phyloP scores from a whole-genome alignment of 352 stramenopile genomes.

The Pythium oligandrum region DNA sequence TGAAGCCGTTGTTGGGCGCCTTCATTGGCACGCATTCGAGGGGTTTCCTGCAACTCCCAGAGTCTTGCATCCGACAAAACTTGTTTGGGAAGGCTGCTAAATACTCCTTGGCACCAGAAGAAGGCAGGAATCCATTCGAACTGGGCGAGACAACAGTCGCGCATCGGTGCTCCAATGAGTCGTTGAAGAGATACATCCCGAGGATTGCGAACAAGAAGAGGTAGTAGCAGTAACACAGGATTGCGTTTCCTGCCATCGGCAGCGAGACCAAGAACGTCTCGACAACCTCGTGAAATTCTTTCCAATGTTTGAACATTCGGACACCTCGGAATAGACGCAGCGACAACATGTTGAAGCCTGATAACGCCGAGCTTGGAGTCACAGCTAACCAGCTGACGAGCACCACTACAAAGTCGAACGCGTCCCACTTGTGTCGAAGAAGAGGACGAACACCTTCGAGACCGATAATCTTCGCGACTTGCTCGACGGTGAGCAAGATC shows the following conservation, averaged over 20 bases:
- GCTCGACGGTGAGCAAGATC: slow-evolving; percentile 61
- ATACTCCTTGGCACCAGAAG: slow-evolving; percentile 29
- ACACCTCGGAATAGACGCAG: slow-evolving; percentile 71
- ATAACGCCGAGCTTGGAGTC: slow-evolving; percentile 31
- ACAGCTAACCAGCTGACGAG: slow-evolving; percentile 60
- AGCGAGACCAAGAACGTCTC: slow-evolving; percentile 70
- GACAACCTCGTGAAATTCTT: slow-evolving; percentile 72
- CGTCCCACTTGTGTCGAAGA: slow-evolving; percentile 61
- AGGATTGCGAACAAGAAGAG: slow-evolving; percentile 83
- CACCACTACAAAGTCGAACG: slow-evolving; percentile 60
- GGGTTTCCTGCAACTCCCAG: slow-evolving; percentile 21
- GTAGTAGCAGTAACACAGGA: slow-evolving; percentile 84
- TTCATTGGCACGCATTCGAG: slow-evolving; percentile 54
- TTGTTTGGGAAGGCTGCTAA: slow-evolving; percentile 40
- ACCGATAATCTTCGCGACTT: slow-evolving; percentile 54
- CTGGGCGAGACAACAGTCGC: slow-evolving; percentile 24
- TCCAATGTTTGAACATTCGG: slow-evolving; percentile 65
- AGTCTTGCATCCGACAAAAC: slow-evolving; percentile 47
- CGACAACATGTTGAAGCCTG: slow-evolving; percentile 67
- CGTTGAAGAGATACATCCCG: slow-evolving; percentile 85
- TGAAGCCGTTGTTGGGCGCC: slow-evolving; percentile 68
- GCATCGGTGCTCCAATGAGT: slow-evolving; percentile 73
- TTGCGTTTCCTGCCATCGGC: slow-evolving; percentile 65
- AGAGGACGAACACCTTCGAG: slow-evolving; percentile 61
- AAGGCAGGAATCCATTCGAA: slow-evolving; percentile 11